phyloP scores from a whole-genome alignment of 495 filamentous ascomycete genomes.

The Annulohypoxylon maeteangense region DNA sequence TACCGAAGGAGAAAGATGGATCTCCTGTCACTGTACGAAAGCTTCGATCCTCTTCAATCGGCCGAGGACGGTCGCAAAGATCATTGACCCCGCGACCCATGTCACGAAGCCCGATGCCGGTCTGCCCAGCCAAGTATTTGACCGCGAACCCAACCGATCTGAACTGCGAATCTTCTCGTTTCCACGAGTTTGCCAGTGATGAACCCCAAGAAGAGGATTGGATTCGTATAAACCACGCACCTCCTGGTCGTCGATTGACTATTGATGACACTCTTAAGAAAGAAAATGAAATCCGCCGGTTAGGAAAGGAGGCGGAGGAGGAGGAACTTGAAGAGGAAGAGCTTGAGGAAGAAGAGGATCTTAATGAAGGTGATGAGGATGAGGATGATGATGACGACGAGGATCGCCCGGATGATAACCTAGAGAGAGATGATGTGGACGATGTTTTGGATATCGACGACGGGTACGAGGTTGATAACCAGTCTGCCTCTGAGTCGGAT shows the following conservation, averaged over 20 bases:
- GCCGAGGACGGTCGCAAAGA: conserved; percentile 57
- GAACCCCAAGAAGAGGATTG: conserved; percentile 86
- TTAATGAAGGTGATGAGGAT: conserved; percentile 62
- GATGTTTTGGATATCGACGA: conserved; percentile 60
- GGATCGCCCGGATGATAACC: conserved; percentile 56
- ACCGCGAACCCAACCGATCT: conserved; percentile 65
- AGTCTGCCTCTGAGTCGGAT: conserved; percentile 66
- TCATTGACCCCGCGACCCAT: conserved; percentile 56
- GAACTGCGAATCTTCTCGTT: conserved; percentile 75
- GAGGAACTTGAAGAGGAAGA: conserved; percentile 80
- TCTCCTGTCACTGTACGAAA: conserved; percentile 55
- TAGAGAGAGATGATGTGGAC: conserved; percentile 51
- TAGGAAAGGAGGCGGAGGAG: conserved; percentile 91
- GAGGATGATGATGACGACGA: conserved; percentile 54
- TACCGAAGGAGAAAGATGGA: conserved; percentile 42
- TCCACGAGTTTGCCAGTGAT: conserved; percentile 93
- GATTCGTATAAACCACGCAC: conserved; percentile 72
- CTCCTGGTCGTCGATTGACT: conserved; percentile 74
- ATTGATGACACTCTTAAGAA: conserved; percentile 90
- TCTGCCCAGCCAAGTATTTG: conserved; percentile 56
- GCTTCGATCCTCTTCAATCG: conserved; percentile 55
- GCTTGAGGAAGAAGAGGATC: conserved; percentile 62
- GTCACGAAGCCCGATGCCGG: conserved; percentile 49
- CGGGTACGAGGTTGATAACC: conserved; percentile 59
- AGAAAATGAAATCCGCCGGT: conserved; percentile 85